A percentile compares a stretch with the other conserved stretches of the same genome.
These are phyloP conservation scores for Haplographium delicatum DNA, from an alignment of 495 filamentous ascomycete species.

Conservation along the genomic window DNA sequence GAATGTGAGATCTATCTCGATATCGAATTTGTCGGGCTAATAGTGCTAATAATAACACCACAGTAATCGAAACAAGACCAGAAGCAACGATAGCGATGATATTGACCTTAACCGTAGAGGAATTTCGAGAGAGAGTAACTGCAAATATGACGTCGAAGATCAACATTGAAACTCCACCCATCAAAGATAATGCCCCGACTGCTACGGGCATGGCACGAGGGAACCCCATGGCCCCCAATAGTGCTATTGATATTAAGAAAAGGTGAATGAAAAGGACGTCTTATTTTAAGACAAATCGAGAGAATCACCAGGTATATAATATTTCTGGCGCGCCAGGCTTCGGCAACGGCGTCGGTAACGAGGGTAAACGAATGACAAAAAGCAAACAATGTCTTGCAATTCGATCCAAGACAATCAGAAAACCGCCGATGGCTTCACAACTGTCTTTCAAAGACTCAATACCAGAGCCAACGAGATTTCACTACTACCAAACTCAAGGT, in stretches of 20 bases:
- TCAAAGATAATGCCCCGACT: constrained; percentile 24
- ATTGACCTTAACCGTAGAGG: constrained; percentile 5
- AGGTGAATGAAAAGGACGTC: neutral
- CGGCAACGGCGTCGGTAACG: constrained; percentile 8
- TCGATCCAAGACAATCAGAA: neutral
- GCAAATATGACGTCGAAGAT: constrained; percentile 30
- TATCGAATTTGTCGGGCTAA: constrained; percentile 17
- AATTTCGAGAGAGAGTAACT: constrained; percentile 17
- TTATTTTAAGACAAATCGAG: constrained; percentile 7
- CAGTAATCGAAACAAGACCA: constrained; percentile 17
- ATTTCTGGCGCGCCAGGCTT: neutral
- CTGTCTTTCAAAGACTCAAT: constrained; percentile 17
- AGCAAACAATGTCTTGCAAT: constrained; percentile 19
- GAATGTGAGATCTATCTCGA: constrained; percentile 20
- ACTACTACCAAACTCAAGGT: constrained; percentile 7
- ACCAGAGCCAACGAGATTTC: constrained; percentile 6
- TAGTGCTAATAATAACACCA: constrained; percentile 18
- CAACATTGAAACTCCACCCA: constrained; percentile 23
- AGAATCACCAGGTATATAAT: constrained; percentile 6
- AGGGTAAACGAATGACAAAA: constrained; percentile 22
- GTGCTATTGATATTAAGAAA: neutral
- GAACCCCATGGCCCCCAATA: constrained; percentile 12
- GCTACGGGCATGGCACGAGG: constrained; percentile 12
- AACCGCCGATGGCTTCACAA: constrained; percentile 1
- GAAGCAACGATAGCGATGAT: constrained; percentile 27